Percentiles rank a stretch among this genome's conserved stretches.
phyloP scores from a whole-genome alignment of 352 stramenopile species.

The Globisporangium okanoganense region DNA sequence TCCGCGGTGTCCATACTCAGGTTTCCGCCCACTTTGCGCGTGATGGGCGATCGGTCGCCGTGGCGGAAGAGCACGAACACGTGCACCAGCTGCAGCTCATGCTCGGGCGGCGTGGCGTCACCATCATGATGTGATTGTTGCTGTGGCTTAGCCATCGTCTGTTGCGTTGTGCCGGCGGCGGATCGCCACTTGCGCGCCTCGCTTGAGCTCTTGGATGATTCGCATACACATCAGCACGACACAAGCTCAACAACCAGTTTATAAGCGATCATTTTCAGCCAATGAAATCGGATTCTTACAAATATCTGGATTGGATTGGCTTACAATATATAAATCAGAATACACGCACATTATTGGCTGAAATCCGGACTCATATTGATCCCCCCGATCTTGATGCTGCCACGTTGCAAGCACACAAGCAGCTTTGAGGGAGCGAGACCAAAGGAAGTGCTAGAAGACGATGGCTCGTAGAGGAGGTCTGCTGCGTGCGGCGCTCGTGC shows the following conservation, averaged over 20 bases:
- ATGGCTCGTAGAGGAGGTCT: not conserved
- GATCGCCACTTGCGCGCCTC: not conserved
- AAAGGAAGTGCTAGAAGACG: not conserved
- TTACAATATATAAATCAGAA: too few relatives aligned
- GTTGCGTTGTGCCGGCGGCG: not conserved
- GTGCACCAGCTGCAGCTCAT: constrained; percentile 43
- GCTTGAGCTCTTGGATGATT: constrained; percentile 4
- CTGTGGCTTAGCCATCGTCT: constrained; percentile 1
- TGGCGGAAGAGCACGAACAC: constrained; percentile 76
- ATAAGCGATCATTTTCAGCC: too few relatives aligned
- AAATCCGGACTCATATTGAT: too few relatives aligned
- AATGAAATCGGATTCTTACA: too few relatives aligned
- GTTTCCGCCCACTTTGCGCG: constrained; percentile 37
- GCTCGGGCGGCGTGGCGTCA: not conserved
- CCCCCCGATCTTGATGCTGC: not conserved
- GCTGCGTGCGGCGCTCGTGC: constrained; percentile 23
- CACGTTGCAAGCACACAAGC: constrained; percentile 10
- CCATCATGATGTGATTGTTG: not conserved
- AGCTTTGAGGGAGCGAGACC: not conserved
- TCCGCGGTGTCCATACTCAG: constrained; percentile 42
- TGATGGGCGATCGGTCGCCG: constrained; percentile 76
- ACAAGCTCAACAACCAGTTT: too few relatives aligned
- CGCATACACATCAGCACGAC: constrained; percentile 1
- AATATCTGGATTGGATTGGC: too few relatives aligned
- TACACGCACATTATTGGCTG: too few relatives aligned